Base-by-base conservation (phyloP, 2,329 filamentous ascomycete genomes). In the Phialemonium atrogriseum region DNA sequence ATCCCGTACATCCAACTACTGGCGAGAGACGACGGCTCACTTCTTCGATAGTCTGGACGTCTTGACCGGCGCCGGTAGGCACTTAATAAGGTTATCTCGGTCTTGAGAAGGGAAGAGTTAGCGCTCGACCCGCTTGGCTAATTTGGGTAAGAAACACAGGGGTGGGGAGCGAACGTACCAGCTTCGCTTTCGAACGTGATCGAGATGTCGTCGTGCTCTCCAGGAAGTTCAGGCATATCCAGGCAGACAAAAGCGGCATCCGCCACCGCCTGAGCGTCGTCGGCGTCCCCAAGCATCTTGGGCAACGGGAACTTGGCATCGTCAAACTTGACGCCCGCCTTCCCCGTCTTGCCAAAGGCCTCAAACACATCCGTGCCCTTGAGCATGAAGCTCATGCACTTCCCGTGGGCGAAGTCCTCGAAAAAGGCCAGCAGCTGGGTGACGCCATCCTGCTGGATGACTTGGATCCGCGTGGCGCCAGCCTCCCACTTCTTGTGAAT, bases 401-500 rank as follows among this genome's bases (percentile, higher is more conserved):
- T 78, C 4, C 87, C 86, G 47, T 94, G 84, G 25, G 74, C 76
- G 55, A 94, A 94, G 37, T 88, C 83, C 42, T 86, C 80, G 53
- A 94, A 91, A 59, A 94, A 95, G 4, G 80, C 86, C 14, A 93
- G 61, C 18, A 95, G 62, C 53, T 94, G 85, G 14, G 83, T 58
- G 10, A 82, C 72, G 47, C 77, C 83, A 40, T 87, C 83, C 42
- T 81, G 79, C 42, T 77, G 69, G 21, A 94, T 76, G 22, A 94
- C 68, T 52, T 94, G 87, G 7, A 94, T 66, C 21, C 88, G 77
- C 7, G 84, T 84, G 22, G 70, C 71, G n/a, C 70, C 76, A 3
- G 87, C 84, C 50, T 93, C 86, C 84, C 85, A 93, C 55, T 91
- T 91, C 60, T 94, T 94, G 62, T 93, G 84, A 43, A 94, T 89